Base-by-base conservation (phyloP, 306 rosid genomes). In the Trifolium repens region DNA sequence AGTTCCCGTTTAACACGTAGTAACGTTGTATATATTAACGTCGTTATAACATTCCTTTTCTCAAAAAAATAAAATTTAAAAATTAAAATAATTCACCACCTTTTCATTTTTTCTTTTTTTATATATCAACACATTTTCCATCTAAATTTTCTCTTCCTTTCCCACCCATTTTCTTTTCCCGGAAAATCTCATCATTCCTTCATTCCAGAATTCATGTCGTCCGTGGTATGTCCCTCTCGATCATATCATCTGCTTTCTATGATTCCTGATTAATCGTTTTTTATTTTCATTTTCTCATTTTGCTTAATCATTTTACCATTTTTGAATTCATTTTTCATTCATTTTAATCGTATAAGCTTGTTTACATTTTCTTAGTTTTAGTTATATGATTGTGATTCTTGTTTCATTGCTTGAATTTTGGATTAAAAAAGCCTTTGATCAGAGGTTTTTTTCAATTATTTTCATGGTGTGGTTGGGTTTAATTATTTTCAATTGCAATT, bases 181-280 rank as follows among this genome's bases (percentile, higher is more conserved):
- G 75, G 73, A 69, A 81, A 59, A 17, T 32, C 2, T 49, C 54
- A 8, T 55, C 34, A 52, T 54, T 54, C 34, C 14, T 46, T 71
- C 61, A 61, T 72, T 71, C 78, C 62, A 46, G 74, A 43, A 84
- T 84, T 85, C 91, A 91, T 91, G 94, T 86, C 97, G 94, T 86
- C 97, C 91, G 88, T 86, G 94, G 94, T 89, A 88, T 52, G 91
- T 80, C 46, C 16, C 11, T 70, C 1, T 32, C 35, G 6, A 32
- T 76, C 78, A 55, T 69, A 59, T 75, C 52, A 73, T 75, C 14
- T 76, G 40, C 65, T 63, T 0, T 30, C 7, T 60, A 10, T 78
- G 26, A 60, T 81, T 67, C 66, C 17, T 16, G 5, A 13, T 44
- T 22, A 22, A 22, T 22, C 24, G 24, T 22, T 22, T 22, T 27